Evolutionary conservation across 345 rosid genomes (phyloP).

Genomic region (Draba incana): DNA sequence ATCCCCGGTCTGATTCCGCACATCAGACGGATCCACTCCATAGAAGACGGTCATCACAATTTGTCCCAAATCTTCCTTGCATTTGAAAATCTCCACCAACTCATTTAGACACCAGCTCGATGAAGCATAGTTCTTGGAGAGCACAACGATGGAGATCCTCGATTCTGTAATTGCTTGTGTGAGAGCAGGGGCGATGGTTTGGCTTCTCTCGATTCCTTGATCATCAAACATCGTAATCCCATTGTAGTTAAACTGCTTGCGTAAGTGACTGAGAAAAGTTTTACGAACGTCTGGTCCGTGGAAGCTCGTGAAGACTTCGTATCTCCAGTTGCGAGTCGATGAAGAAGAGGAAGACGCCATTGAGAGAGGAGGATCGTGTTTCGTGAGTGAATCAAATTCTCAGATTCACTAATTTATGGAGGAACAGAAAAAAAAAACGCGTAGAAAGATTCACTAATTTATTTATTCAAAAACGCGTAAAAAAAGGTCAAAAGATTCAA

Average conservation of each 20-base stretch:
- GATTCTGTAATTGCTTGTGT: background rate
- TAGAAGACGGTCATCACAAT: background rate
- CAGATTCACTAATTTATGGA: no score
- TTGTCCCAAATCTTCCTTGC: background rate
- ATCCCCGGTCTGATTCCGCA: background rate
- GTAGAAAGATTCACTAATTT: no score
- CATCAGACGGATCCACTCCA: constrained; percentile 17
- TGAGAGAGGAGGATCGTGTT: no score
- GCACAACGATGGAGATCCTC: constrained; percentile 2
- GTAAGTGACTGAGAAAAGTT: background rate
- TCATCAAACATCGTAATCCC: constrained; percentile 14
- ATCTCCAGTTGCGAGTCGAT: background rate
- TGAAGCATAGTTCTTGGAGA: constrained; percentile 27
- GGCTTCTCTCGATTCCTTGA: constrained; percentile 5
- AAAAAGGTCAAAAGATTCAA: no score
- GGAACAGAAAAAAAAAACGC: no score
- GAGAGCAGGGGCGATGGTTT: background rate
- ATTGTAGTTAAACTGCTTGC: background rate
- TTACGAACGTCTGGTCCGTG: background rate
- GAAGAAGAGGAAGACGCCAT: constrained; percentile 15
- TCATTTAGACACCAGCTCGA: constrained; percentile 37
- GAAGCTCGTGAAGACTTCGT: background rate
- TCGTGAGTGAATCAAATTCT: no score
- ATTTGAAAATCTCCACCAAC: constrained; percentile 15
- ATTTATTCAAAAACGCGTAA: no score